These are phyloP conservation scores for Remersonia thermophila DNA, from an alignment of 2,329 filamentous ascomycete genomes.

Conservation along the genomic window DNA sequence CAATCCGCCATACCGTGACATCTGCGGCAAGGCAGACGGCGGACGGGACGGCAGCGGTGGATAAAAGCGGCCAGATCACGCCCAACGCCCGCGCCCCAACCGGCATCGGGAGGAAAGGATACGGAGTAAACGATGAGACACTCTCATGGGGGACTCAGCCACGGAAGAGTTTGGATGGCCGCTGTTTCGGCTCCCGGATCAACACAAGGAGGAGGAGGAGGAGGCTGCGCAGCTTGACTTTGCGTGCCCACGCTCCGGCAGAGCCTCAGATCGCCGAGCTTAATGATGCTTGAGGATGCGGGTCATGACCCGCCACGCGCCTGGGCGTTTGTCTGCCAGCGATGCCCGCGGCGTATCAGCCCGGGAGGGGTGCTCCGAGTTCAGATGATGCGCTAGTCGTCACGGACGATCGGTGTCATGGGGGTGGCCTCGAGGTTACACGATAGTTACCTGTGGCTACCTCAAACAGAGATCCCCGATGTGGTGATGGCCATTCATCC, in stretches of 20 bases:
- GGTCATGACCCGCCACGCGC: not conserved
- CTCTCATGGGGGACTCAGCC: constrained; percentile 3
- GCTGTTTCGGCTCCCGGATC: constrained; percentile 4
- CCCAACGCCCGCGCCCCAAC: no score
- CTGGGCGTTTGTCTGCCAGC: no score
- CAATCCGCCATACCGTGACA: no score
- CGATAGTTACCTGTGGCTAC: no score
- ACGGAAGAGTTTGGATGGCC: not conserved
- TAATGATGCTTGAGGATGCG: not conserved
- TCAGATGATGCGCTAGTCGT: not conserved
- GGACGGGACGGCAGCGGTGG: no score
- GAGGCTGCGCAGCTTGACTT: not conserved
- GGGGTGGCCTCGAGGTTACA: constrained; percentile 3
- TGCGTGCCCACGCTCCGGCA: no score
- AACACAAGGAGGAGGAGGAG: constrained; percentile 1
- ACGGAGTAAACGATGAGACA: constrained; percentile 1
- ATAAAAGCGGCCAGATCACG: no score
- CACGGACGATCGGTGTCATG: constrained; percentile 1
- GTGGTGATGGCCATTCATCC: no score
- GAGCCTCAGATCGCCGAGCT: no score
- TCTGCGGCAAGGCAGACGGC: no score
- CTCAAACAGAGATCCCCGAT: no score
- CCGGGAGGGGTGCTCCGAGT: not conserved
- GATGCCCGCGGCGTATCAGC: no score
- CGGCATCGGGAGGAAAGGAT: not conserved